Percentiles rank a stretch among this genome's conserved stretches.
Evolutionary conservation across 495 filamentous ascomycete genomes (phyloP).

Genomic region (Podospora tetraspora): DNA sequence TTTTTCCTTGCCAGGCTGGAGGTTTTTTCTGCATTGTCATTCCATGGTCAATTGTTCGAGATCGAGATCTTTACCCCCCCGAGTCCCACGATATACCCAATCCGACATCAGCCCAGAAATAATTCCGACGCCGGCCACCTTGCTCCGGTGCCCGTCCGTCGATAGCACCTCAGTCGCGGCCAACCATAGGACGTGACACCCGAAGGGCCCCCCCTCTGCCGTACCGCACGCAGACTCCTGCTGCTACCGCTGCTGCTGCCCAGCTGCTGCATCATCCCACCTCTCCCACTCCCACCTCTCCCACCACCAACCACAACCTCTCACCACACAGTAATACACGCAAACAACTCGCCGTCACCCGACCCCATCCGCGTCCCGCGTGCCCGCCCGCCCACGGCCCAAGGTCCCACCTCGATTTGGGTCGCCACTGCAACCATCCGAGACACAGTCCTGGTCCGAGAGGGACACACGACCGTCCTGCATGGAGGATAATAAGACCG

Average conservation of each 20-base stretch:
- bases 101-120: background rate
- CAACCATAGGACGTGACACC: conserved; percentile 19
- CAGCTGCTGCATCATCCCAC: background rate
- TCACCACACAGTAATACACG: conserved; percentile 2
- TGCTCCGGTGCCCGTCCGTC: conserved; percentile 9
- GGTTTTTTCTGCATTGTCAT: conserved; percentile 12
- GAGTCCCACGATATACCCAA: conserved; percentile 2
- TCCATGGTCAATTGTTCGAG: background rate
- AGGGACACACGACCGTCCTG: conserved; percentile 22
- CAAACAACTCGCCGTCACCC: conserved; percentile 2
- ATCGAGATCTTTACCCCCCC: conserved; percentile 7
- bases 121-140: conserved; percentile 4
- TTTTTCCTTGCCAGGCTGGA: conserved; percentile 10
- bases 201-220: conserved; percentile 1
- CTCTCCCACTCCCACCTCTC: background rate
- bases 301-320: conserved; percentile 14
- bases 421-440: conserved; percentile 27
- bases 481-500: conserved; percentile 42
- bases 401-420: conserved; percentile 26
- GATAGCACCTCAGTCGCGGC: conserved; percentile 13
- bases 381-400: conserved; percentile 19
- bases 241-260: background rate
- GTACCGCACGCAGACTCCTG: background rate
- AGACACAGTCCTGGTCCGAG: conserved; percentile 9
- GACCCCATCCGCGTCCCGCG: conserved; percentile 15